These are phyloP conservation scores for Penicillium expansum DNA, from an alignment of 2,329 filamentous ascomycete genomes.

Conservation along the genomic window DNA sequence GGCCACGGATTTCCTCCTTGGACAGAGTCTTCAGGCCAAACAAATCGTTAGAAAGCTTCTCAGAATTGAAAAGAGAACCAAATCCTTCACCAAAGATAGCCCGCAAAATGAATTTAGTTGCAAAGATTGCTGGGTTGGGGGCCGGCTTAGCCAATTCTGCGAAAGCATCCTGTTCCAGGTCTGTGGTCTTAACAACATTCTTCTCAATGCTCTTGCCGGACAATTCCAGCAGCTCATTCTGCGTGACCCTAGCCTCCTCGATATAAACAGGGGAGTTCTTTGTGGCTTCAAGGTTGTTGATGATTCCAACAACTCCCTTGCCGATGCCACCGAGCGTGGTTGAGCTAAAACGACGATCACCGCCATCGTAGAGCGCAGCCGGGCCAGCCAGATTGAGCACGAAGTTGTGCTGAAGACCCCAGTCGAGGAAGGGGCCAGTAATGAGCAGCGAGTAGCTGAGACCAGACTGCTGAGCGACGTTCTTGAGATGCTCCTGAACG, in stretches of 20 bases:
- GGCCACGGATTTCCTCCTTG: slow-evolving; percentile 31
- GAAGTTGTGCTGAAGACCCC: slow-evolving; percentile 39
- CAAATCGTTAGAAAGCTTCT: slow-evolving; percentile 39
- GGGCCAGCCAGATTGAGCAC: slow-evolving; percentile 43
- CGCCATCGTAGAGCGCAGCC: slow-evolving; percentile 49
- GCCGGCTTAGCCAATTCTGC: slow-evolving; percentile 32
- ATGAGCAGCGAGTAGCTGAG: slow-evolving; percentile 35
- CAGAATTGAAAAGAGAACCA: slow-evolving; percentile 25
- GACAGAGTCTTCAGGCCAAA: slow-evolving; percentile 36
- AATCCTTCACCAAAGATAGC: slow-evolving; percentile 36
- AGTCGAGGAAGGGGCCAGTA: slow-evolving; percentile 37
- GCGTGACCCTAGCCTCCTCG: slow-evolving; percentile 46
- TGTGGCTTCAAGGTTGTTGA: slow-evolving; percentile 52
- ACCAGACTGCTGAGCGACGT: slow-evolving; percentile 10
- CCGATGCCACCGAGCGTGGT: slow-evolving; percentile 51
- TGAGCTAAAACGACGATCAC: slow-evolving; percentile 48
- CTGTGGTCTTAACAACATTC: slow-evolving; percentile 26
- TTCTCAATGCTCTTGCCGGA: slow-evolving; percentile 29
- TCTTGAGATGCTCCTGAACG: slow-evolving; percentile 29
- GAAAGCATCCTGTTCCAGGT: slow-evolving; percentile 28
- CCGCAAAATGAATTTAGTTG: slow-evolving; percentile 29
- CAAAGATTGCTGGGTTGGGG: slow-evolving; percentile 21
- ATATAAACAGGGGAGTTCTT: slow-evolving; percentile 52
- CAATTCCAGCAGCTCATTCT: slow-evolving; percentile 39
- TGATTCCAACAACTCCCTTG: slow-evolving; percentile 49